Evolutionary conservation across 352 stramenopile genomes (phyloP).

Genomic region (Thalassiosira exigua): DNA sequence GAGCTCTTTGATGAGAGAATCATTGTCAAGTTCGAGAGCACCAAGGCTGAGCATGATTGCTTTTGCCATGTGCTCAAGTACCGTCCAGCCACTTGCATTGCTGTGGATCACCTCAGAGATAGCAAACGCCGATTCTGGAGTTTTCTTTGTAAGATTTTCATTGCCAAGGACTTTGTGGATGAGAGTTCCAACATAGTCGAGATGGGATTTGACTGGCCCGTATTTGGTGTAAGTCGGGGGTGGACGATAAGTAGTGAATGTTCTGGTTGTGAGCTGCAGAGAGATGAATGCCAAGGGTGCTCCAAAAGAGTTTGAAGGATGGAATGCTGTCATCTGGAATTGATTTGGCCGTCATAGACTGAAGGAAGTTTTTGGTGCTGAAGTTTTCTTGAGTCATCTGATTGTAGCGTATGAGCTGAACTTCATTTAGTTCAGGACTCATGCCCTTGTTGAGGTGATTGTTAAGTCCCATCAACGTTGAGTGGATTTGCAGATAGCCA

Average conservation of each 20-base stretch:
- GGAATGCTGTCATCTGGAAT: background rate
- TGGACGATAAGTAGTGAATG: background rate
- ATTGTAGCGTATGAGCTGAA: background rate
- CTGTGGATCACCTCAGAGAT: conserved; percentile 4
- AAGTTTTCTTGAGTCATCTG: background rate
- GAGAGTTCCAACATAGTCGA: background rate
- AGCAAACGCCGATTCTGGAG: background rate
- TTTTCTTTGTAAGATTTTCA: background rate
- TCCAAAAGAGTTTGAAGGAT: background rate
- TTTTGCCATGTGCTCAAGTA: conserved; percentile 3
- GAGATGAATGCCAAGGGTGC: background rate
- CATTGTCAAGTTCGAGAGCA: background rate
- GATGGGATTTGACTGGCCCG: background rate
- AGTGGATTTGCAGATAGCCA: background rate
- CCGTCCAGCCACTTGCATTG: background rate
- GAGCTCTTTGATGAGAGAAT: background rate
- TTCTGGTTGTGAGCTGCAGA: background rate
- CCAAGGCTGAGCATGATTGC: conserved; percentile 2
- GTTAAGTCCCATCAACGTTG: background rate
- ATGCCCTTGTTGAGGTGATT: conserved; percentile 1
- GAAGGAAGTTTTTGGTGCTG: background rate
- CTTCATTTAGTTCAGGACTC: background rate
- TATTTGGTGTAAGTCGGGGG: background rate
- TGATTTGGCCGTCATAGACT: background rate
- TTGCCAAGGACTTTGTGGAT: background rate